These are phyloP conservation scores for Erodium moschatum DNA, from an alignment of 441 rosid species.

Conservation along the genomic window DNA sequence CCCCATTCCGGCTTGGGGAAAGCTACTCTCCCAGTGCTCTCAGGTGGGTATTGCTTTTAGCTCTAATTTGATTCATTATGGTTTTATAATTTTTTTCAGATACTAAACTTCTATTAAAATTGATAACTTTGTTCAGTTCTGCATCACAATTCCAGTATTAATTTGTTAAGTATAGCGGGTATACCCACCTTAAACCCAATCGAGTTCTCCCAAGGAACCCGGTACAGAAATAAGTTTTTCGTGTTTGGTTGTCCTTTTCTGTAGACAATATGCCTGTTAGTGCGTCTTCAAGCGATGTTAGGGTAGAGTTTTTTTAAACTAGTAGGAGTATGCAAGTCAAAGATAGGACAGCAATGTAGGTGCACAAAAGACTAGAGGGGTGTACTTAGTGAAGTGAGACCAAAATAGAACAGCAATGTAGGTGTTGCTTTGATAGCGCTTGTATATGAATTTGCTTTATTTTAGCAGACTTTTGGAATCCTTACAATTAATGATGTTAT, in stretches of 20 bases:
- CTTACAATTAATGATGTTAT: not conserved
- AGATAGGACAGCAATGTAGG: not conserved
- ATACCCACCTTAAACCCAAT: not conserved
- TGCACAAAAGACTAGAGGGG: not conserved
- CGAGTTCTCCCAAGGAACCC: not conserved
- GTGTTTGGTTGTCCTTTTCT: not conserved
- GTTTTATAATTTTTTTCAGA: not conserved
- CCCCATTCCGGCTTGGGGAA: slow-evolving; percentile 56
- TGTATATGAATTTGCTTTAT: not conserved
- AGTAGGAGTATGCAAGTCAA: not conserved
- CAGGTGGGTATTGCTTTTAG: slow-evolving; percentile 38
- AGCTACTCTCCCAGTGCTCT: slow-evolving; percentile 76
- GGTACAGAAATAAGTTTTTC: not conserved
- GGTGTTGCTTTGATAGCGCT: not conserved
- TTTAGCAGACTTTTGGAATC: not conserved
- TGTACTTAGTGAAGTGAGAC: not conserved
- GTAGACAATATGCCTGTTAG: not conserved
- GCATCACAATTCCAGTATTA: not conserved
- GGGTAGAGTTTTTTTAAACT: not conserved
- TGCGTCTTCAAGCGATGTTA: not conserved
- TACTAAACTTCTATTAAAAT: no score
- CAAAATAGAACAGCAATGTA: not conserved
- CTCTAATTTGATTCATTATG: no score
- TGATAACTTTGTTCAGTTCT: no score
- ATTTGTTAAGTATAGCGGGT: not conserved